Evolutionary conservation across 1,284 basidiomycete genomes (phyloP).

Genomic region (Trichosporon asahii): DNA sequence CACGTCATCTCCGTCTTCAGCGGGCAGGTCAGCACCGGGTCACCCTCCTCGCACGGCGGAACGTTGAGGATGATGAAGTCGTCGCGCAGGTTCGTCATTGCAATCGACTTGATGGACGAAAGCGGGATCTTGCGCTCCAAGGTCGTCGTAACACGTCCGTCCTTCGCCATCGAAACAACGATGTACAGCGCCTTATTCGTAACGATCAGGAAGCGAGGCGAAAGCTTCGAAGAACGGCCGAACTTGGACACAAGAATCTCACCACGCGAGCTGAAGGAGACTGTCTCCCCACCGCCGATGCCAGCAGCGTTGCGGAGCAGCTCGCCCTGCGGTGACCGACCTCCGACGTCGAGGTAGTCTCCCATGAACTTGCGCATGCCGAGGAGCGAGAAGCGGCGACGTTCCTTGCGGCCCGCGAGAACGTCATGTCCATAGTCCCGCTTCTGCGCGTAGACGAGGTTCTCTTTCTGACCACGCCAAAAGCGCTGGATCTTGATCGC

Average conservation of each 20-base stretch:
- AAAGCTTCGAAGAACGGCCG: conserved; percentile 83
- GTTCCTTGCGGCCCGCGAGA: conserved; percentile 86
- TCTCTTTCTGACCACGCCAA: conserved; percentile 98
- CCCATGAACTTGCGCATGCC: conserved; percentile 94
- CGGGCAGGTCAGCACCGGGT: conserved; percentile 82
- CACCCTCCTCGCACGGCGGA: conserved; percentile 79
- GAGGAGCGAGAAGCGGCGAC: conserved; percentile 86
- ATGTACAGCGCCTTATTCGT: conserved; percentile 88
- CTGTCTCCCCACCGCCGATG: conserved; percentile 68
- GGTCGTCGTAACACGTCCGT: conserved; percentile 61
- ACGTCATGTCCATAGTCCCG: conserved; percentile 93
- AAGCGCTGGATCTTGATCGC: conserved; percentile 93
- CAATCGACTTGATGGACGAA: conserved; percentile 77
- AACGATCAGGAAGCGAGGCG: conserved; percentile 84
- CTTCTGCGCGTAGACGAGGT: conserved; percentile 78
- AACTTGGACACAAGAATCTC: conserved; percentile 85
- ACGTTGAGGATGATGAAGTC: conserved; percentile 89
- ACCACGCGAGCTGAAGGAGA: conserved; percentile 79
- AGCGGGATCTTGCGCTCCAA: conserved; percentile 88
- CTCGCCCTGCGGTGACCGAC: conserved; percentile 73
- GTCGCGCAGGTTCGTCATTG: conserved; percentile 83
- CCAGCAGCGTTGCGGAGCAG: conserved; percentile 72
- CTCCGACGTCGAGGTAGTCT: conserved; percentile 90
- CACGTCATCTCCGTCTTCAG: conserved; percentile 96
- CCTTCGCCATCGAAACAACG: conserved; percentile 65